These are phyloP conservation scores for Candida ponderosae DNA, from an alignment of 805 yeast species.

Conservation along the genomic window DNA sequence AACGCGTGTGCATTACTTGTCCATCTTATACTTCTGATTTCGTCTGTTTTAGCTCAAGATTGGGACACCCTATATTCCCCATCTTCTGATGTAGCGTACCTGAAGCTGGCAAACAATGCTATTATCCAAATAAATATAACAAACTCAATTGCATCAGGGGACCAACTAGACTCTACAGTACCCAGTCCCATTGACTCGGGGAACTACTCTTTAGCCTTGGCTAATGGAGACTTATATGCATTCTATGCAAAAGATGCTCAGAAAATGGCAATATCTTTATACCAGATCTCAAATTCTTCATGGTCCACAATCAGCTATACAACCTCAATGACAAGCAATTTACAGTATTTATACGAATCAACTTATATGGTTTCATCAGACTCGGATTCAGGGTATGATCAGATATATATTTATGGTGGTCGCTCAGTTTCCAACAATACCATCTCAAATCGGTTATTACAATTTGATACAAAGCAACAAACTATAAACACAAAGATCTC, in stretches of 20 bases:
- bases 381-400: constrained; percentile 23
- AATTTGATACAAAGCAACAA: constrained; percentile 29
- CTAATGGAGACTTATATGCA: constrained; percentile 15
- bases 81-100: constrained; percentile 7
- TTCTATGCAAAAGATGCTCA: constrained; percentile 5
- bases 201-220: constrained; percentile 15
- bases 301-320: constrained; percentile 11
- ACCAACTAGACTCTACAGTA: no score
- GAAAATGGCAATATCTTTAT: constrained; percentile 5
- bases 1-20: no score
- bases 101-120: constrained; percentile 14
- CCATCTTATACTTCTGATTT: no score
- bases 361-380: constrained; percentile 37
- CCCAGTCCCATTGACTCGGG: no score
- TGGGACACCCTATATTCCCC: constrained; percentile 16
- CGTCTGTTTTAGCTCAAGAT: no score
- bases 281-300: constrained; percentile 3
- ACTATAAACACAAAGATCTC: constrained; percentile 34
- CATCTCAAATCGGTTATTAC: constrained; percentile 34
- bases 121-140: constrained; percentile 10
- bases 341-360: constrained; percentile 5
- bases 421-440: constrained; percentile 8
- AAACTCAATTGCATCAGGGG: no score
- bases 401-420: constrained; percentile 53
- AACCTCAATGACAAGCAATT: constrained; percentile 7